These are phyloP conservation scores for Saturnispora zaruensis DNA, from an alignment of 805 yeast genomes.

Conservation along the genomic window DNA sequence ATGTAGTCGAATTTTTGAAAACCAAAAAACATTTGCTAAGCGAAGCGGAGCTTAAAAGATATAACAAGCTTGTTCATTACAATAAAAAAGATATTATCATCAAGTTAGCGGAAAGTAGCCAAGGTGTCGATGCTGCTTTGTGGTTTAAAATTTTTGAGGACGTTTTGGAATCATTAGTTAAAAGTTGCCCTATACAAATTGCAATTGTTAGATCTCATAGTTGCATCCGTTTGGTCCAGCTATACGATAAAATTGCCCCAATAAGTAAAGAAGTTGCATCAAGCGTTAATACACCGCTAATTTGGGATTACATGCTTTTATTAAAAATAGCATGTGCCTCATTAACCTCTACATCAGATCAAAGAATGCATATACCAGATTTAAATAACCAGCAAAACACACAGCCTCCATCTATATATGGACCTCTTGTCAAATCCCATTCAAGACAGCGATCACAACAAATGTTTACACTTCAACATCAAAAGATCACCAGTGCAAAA, in stretches of 20 bases:
- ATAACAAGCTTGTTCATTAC: constrained; percentile 49
- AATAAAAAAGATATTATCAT: constrained; percentile 61
- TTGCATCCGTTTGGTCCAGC: constrained; percentile 79
- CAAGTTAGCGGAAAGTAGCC: constrained; percentile 78
- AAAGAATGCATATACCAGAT: constrained; percentile 50
- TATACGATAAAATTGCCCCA: constrained; percentile 59
- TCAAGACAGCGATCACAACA: constrained; percentile 73
- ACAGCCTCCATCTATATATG: constrained; percentile 23
- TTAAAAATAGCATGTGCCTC: constrained; percentile 89
- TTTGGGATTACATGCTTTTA: constrained; percentile 50
- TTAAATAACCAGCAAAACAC: constrained; percentile 12
- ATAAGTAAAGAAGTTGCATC: constrained; percentile 36
- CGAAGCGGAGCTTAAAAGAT: constrained; percentile 70
- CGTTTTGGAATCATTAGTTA: constrained; percentile 61
- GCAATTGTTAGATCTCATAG: constrained; percentile 89
- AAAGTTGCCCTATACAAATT: constrained; percentile 82
- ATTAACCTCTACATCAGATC: constrained; percentile 81
- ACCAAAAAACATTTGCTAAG: constrained; percentile 44
- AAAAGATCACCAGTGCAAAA: constrained; percentile 85
- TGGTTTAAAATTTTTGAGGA: constrained; percentile 88
- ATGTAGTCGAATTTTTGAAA: constrained; percentile 54
- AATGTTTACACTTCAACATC: constrained; percentile 75
- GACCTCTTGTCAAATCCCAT: constrained; percentile 47
- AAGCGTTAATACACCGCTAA: constrained; percentile 21
- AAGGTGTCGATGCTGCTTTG: constrained; percentile 92